These are phyloP conservation scores for Prunus campanulata DNA, from an alignment of 306 rosid genomes.

Conservation along the genomic window DNA sequence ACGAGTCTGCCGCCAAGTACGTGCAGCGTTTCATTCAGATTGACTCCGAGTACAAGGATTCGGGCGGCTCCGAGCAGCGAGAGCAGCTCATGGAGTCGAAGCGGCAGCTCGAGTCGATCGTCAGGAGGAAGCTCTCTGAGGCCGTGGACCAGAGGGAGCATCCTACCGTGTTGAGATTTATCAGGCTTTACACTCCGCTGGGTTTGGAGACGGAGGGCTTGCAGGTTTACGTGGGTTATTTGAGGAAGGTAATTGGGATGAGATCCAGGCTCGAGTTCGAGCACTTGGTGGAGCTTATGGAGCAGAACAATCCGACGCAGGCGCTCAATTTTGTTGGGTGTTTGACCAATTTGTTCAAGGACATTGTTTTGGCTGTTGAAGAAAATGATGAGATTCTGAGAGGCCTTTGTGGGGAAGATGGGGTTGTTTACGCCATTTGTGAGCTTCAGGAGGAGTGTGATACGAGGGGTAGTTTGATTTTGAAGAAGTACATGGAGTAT, in stretches of 20 bases:
- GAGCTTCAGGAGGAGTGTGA: constrained; percentile 99
- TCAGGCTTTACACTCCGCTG: constrained; percentile 59
- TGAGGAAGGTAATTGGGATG: constrained; percentile 90
- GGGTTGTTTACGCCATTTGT: constrained; percentile 85
- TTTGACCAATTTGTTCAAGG: constrained; percentile 87
- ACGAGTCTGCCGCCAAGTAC: constrained; percentile 56
- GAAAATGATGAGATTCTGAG: constrained; percentile 78
- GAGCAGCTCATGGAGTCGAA: constrained; percentile 57
- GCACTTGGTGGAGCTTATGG: constrained; percentile 69
- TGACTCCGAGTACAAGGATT: constrained; percentile 64
- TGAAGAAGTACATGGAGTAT: constrained; percentile 94
- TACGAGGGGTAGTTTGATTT: constrained; percentile 66
- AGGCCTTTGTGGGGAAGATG: constrained; percentile 92
- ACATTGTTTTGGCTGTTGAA: constrained; percentile 78
- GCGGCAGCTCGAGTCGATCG: constrained; percentile 69
- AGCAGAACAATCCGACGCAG: constrained; percentile 40
- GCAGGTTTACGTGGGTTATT: constrained; percentile 73
- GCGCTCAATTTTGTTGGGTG: constrained; percentile 64
- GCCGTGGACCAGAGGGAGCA: constrained; percentile 88
- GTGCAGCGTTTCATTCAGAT: constrained; percentile 65
- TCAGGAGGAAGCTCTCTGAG: constrained; percentile 58
- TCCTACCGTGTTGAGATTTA: constrained; percentile 53
- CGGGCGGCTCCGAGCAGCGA: constrained; percentile 66
- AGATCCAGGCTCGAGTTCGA: constrained; percentile 78
- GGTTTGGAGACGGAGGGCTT: constrained; percentile 82